A percentile compares a stretch with the other conserved stretches of the same genome.
phyloP scores from a whole-genome alignment of 169 alveolate species.

The Plasmodium cynomolgi region DNA sequence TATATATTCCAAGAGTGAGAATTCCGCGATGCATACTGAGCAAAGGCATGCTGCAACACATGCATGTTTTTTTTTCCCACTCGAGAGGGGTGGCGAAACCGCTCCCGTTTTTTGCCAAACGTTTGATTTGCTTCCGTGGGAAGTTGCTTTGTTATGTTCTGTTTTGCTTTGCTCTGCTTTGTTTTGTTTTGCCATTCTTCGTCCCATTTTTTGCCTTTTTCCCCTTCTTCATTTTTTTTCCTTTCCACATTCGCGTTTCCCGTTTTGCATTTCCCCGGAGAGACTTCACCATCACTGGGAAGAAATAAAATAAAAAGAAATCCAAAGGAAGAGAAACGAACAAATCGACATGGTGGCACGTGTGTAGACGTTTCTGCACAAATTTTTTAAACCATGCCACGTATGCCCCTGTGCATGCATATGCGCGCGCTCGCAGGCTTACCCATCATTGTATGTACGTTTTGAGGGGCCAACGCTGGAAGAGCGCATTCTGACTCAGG shows the following conservation, averaged over 20 bases:
- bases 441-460: neutral
- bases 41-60: neutral
- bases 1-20: neutral
- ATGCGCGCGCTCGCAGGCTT: neutral
- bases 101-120: neutral
- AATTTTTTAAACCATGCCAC: neutral
- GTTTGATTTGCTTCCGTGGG: neutral
- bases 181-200: neutral
- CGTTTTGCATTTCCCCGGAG: neutral
- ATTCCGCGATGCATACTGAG: neutral
- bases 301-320: no score
- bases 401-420: neutral
- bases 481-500: neutral
- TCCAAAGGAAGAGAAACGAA: neutral
- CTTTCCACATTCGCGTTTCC: neutral
- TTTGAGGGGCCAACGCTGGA: neutral
- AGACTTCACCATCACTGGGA: neutral
- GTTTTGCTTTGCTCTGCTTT: no score
- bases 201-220: neutral
- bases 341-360: neutral
- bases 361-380: neutral
- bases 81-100: neutral
- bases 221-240: no score
- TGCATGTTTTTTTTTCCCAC: neutral
- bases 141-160: neutral